phyloP scores from a whole-genome alignment of 805 yeast species.

The Maudiozyma barnettii region DNA sequence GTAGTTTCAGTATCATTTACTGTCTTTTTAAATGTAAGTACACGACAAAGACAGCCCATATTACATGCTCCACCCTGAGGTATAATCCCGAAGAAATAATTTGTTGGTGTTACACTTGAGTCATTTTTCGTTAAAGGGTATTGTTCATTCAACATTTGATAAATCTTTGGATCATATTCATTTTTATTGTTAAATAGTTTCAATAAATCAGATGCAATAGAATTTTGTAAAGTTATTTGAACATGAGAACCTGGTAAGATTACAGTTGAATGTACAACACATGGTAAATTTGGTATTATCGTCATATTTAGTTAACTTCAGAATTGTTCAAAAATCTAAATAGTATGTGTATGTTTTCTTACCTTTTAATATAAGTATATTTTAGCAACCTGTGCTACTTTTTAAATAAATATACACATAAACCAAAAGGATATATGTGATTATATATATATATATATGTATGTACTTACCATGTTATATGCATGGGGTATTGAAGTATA shows the following conservation, averaged over 20 bases:
- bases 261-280: neutral
- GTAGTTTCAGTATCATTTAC: constrained; percentile 8
- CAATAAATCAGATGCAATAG: neutral
- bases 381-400: no score
- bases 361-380: no score
- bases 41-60: neutral
- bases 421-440: no score
- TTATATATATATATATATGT: no score
- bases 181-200: neutral
- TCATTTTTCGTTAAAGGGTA: neutral
- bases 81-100: neutral
- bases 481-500: no score
- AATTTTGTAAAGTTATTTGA: neutral
- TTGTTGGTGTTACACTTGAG: neutral
- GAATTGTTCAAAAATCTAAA: no score
- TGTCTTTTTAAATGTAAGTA: constrained; percentile 4
- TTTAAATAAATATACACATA: no score
- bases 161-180: neutral
- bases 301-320: no score
- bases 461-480: no score
- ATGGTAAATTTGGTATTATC: neutral
- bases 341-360: no score
- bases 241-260: neutral
- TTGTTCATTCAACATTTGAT: neutral
- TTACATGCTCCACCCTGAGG: neutral